Percentiles rank a stretch among this genome's conserved stretches.
Conservation (phyloP, 2,329 filamentous ascomycete genomes). For the Neurospora crassa region DNA sequence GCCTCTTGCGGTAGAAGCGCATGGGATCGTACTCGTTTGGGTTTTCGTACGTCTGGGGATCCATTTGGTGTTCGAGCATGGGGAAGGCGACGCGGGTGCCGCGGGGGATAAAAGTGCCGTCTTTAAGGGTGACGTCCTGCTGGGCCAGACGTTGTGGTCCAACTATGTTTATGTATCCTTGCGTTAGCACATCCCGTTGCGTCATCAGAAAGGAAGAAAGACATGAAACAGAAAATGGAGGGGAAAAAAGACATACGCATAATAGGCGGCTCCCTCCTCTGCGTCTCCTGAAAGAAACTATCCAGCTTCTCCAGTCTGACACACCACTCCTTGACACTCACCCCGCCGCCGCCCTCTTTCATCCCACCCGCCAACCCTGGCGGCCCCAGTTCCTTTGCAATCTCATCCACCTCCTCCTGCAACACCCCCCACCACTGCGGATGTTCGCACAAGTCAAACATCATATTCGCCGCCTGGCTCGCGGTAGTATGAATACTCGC, state of each 20-base stretch:
- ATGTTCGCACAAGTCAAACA: not conserved
- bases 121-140: not conserved
- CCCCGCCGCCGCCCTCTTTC: no score
- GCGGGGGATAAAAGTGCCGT: not conserved
- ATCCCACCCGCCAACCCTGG: not conserved
- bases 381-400: not conserved
- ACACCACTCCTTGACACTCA: slow-evolving; percentile 6
- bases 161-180: not conserved
- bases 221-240: not conserved
- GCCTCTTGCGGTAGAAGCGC: not conserved
- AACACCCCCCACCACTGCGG: not conserved
- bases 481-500: not conserved
- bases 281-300: slow-evolving; percentile 24
- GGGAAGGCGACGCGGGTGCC: slow-evolving; percentile 3
- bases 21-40: not conserved
- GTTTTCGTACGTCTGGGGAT: not conserved
- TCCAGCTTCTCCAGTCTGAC: slow-evolving; percentile 20
- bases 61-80: not conserved
- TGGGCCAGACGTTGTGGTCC: not conserved
- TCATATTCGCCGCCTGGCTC: not conserved
- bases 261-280: slow-evolving; percentile 14
- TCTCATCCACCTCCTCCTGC: not conserved
- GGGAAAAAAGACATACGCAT: not conserved
- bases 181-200: no score
- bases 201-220: not conserved